Conservation (phyloP, 441 rosid genomes). For the Macaranga tanarius region DNA sequence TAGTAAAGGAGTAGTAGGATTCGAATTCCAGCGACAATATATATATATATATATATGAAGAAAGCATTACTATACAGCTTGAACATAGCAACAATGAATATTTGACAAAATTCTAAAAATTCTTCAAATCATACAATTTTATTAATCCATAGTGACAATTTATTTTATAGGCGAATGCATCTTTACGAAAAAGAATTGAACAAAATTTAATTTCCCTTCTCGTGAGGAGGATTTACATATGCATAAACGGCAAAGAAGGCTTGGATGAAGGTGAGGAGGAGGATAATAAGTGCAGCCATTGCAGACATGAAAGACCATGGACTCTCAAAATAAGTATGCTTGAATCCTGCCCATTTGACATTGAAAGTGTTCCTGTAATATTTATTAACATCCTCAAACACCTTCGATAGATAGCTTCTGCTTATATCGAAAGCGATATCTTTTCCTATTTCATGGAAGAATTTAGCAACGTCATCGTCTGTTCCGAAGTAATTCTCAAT, state of each 20-base stretch:
- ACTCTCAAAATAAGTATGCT: slow-evolving; percentile 47
- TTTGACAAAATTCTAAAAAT: too few species aligned
- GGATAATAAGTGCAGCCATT: slow-evolving; percentile 46
- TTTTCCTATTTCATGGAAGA: slow-evolving; percentile 44
- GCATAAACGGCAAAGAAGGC: slow-evolving; percentile 29
- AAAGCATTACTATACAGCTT: too few species aligned
- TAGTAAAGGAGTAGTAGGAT: too few species aligned
- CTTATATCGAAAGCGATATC: slow-evolving; percentile 49
- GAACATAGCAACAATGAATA: too few species aligned
- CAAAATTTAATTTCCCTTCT: background rate
- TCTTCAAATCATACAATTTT: too few species aligned
- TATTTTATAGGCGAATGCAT: too few species aligned
- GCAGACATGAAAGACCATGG: slow-evolving; percentile 67
- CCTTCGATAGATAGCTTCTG: slow-evolving; percentile 30
- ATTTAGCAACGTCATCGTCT: slow-evolving; percentile 40
- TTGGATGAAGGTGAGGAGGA: slow-evolving; percentile 35
- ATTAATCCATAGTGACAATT: too few species aligned
- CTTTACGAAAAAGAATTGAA: too few species aligned
- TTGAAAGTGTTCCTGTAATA: slow-evolving; percentile 42
- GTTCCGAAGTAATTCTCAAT: slow-evolving; percentile 56
- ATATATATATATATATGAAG: too few species aligned
- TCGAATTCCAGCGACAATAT: too few species aligned
- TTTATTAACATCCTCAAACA: slow-evolving; percentile 47
- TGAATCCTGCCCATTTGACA: slow-evolving; percentile 50
- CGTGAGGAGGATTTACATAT: slow-evolving; percentile 9